Evolutionary conservation across 352 stramenopile species (phyloP).

Genomic region (Phytophthora fragariaefolia): DNA sequence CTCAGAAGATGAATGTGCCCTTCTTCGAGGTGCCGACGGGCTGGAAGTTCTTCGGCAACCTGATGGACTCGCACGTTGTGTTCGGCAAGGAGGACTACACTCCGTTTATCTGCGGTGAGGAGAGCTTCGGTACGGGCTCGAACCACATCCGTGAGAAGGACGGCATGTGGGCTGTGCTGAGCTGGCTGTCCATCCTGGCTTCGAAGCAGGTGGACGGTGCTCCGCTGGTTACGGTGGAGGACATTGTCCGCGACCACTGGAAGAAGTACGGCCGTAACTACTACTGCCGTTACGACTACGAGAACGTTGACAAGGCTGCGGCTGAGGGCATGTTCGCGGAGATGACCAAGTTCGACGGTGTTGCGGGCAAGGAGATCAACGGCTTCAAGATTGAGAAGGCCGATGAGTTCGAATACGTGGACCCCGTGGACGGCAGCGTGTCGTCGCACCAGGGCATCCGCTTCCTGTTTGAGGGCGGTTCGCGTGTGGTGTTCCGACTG

Average conservation of each 20-base stretch:
- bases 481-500: slow-evolving; percentile 97
- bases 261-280: slow-evolving; percentile 98
- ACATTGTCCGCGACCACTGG: slow-evolving; percentile 98
- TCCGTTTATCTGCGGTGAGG: slow-evolving; percentile 99
- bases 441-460: slow-evolving; percentile 97
- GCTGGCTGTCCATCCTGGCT: slow-evolving; percentile 98
- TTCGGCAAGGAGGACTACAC: slow-evolving; percentile 97
- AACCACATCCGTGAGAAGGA: slow-evolving; percentile 99
- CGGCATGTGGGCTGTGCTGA: slow-evolving; percentile 98
- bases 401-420: slow-evolving; percentile 99
- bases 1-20: slow-evolving; percentile 93
- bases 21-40: slow-evolving; percentile 98
- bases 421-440: slow-evolving; percentile 97
- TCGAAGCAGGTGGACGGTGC: slow-evolving; percentile 86
- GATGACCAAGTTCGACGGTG: slow-evolving; percentile 73
- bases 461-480: slow-evolving; percentile 95
- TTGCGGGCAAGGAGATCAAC: slow-evolving; percentile 73
- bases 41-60: slow-evolving; percentile 99
- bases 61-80: slow-evolving; percentile 98
- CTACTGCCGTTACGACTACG: slow-evolving; percentile 99
- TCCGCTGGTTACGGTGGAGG: slow-evolving; percentile 94
- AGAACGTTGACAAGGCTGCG: slow-evolving; percentile 95
- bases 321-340: slow-evolving; percentile 79
- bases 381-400: slow-evolving; percentile 85
- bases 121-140: slow-evolving; percentile 98